These are phyloP conservation scores for Phytophthora sojae DNA, from an alignment of 352 stramenopile genomes.

Conservation along the genomic window DNA sequence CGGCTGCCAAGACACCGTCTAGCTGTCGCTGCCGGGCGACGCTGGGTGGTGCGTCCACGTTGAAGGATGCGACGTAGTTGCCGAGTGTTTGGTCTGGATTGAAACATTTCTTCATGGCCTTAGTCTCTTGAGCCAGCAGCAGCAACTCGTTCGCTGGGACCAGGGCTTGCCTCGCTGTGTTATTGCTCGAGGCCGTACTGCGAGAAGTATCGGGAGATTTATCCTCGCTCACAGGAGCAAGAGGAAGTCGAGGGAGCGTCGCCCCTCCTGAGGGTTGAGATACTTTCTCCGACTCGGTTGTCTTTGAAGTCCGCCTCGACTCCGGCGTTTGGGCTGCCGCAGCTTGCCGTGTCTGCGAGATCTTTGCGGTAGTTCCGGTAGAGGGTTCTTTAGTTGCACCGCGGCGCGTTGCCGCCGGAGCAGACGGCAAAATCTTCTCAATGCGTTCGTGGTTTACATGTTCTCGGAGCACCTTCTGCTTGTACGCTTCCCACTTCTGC, in stretches of 20 bases:
- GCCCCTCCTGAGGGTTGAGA: not conserved
- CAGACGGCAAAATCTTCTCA: slow-evolving; percentile 48
- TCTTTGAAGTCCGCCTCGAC: not conserved
- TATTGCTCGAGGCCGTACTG: not conserved
- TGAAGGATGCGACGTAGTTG: slow-evolving; percentile 62
- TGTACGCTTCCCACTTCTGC: slow-evolving; percentile 69
- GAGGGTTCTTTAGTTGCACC: not conserved
- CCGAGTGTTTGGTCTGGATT: slow-evolving; percentile 42
- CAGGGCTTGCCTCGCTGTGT: slow-evolving; percentile 25
- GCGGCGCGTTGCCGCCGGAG: slow-evolving; percentile 2
- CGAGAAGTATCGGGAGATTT: not conserved
- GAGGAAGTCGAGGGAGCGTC: slow-evolving; percentile 1
- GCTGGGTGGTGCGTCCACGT: slow-evolving; percentile 59
- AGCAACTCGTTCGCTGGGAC: slow-evolving; percentile 71
- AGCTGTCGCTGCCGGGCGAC: slow-evolving; percentile 40
- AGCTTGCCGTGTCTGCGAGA: slow-evolving; percentile 7
- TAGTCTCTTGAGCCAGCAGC: slow-evolving; percentile 40
- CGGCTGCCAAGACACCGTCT: slow-evolving; percentile 39
- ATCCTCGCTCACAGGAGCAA: not conserved
- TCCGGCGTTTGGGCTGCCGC: not conserved
- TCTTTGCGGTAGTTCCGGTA: slow-evolving; percentile 3
- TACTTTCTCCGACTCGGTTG: not conserved
- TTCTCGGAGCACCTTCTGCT: slow-evolving; percentile 52
- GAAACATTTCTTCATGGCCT: slow-evolving; percentile 27
- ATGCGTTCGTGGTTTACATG: slow-evolving; percentile 62